Conservation (phyloP, 305 asterid genomes). For the Fraxinus latifolia region DNA sequence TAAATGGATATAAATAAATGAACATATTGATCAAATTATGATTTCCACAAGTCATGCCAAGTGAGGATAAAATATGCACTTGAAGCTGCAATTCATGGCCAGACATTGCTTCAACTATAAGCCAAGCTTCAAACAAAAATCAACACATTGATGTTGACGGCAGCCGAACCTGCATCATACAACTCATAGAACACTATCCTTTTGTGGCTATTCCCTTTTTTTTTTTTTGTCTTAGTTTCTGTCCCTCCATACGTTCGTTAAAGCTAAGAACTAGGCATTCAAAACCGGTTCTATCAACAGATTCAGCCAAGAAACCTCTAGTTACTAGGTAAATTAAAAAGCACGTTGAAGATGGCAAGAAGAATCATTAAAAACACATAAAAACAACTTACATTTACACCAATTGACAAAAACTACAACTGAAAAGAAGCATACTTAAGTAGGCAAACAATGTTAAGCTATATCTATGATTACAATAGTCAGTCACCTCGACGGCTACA, state of each 20-base stretch:
- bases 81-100: not conserved
- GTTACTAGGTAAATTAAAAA: not conserved
- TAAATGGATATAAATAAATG: not conserved
- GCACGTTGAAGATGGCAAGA: not conserved
- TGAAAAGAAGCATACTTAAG: not conserved
- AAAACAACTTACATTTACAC: slow-evolving; percentile 19
- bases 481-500: not conserved
- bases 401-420: slow-evolving; percentile 7
- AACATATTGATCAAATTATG: not conserved
- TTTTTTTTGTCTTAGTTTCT: not conserved
- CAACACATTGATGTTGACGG: not conserved
- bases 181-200: not conserved
- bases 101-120: not conserved
- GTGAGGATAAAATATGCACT: not conserved
- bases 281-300: not conserved
- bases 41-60: not conserved
- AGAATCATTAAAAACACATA: not conserved
- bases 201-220: not conserved
- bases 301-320: not conserved
- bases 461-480: not conserved
- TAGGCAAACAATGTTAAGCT: slow-evolving; percentile 7
- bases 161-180: not conserved
- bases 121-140: not conserved
- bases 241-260: not conserved
- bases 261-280: not conserved